Evolutionary conservation across 768 basidiomycete species (phyloP), one percentile per base, ranked within the genome.

Genomic region (Lactarius sp.): DNA sequence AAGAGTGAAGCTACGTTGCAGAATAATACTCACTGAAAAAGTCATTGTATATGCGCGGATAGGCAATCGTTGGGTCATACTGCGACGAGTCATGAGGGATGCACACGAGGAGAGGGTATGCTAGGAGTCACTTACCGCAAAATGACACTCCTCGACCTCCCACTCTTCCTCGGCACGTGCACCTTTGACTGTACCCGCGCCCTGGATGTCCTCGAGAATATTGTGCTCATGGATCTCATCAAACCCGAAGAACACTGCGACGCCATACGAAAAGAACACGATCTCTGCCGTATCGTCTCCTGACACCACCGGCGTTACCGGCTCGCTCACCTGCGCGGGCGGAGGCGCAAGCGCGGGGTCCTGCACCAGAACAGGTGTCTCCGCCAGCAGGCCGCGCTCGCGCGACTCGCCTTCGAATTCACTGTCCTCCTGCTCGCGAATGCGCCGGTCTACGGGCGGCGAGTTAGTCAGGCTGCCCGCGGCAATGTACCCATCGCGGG

Each of bases 101-200:
- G 46, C 4, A 41, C n/a, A 4, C 56, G 39, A 34, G 42, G 52
- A 33, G 18, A 36, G 20, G 16, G 10, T 22, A 18, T 6, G 13
- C 12, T 33, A 5, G 14, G 5, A 16, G 2, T 14, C 12, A 80
- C 84, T 34, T 71, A 93, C 92, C 12, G 83, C 80, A 75, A 86
- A 97, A 77, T 97, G 94, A 68, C 90, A 96, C 70, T 94, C 88
- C 73, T 98, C 95, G 20, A 95, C 79, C 71, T 97, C 93, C 94
- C 94, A 95, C 66, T 88, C 82, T 10, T 81, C 82, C 71, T 91
- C 84, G 8, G 73, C 73, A 46, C 88, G 76, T 56, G 78, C 79
- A 49, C 88, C 75, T 59, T 81, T 82, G 78, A 92, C 77, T 1
- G 86, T 79, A 2, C 87, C 87, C 0, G 90, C 92, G 44, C 78